Base-by-base conservation (phyloP, 208 protist genomes). In the Willaertia magna region DNA sequence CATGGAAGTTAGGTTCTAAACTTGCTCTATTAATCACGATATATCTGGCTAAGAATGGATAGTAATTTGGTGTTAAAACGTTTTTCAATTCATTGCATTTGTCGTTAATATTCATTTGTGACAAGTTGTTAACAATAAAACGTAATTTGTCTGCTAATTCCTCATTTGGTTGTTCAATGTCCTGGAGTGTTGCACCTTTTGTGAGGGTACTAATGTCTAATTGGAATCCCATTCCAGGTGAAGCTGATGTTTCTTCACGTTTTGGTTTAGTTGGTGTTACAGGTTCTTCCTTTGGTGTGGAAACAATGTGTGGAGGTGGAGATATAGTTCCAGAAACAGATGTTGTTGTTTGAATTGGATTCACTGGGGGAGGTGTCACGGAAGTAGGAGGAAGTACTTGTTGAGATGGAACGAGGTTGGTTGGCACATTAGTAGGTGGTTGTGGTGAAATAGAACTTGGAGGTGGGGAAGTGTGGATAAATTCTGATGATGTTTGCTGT, bases 1-100 rank as follows among this genome's bases (percentile, higher is more conserved):
- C 79, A 88, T 99, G 97, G 91, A 98, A 98, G 92, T 99, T 99
- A 11, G 96, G 95, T 91, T 99, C 98, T 20, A 98, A 92, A n/a
- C 94, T 92, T 1, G 96, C 97, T 47, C 98, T 96, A 89, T 99
- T 99, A 26, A 98, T 93, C 22, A 99, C 97, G 4, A 99, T 88
- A 88, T 99, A 99, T 85, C 98, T 93, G 9, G 96, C 93, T 22
- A 96, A 52, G 83, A 88, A 94, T 22, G 79, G 61, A 18, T 90
- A 85, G 18, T 49, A 85, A 12, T 91, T 74, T 30, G 46, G 48
- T 7, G 75, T 30, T 11, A 90, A 44, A 0, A 79, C 0, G 44
- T 20, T 42, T 59, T 82, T 22, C 40, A 94, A 49, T 61, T 94
- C 90, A 44, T 43, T 16, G n/a, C 85, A 88, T 84, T 96, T 95